Evolutionary conservation across 345 rosid genomes (phyloP), one percentile per base, ranked within the genome.

Genomic region (Brassica juncea): DNA sequence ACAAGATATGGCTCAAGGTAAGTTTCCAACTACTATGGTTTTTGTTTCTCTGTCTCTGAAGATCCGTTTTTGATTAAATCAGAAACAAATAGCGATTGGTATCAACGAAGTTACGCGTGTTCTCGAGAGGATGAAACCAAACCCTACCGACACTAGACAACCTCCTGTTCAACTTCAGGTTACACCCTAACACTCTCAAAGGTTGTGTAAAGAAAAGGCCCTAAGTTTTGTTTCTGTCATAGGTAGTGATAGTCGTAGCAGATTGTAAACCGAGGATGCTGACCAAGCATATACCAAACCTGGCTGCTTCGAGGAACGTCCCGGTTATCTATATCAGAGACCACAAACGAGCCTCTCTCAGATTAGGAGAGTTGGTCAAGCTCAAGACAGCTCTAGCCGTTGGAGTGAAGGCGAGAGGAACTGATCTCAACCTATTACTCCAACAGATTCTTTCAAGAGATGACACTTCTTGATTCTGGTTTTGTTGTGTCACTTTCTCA

Each of bases 81-180:
- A 91, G 97, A 92, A 86, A 88, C 93, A 87, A 89, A 84, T 93
- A 57, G 85, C 97, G 3, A 81, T 93, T 76, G 97, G 97, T 71
- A 88, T 91, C 71, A 93, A 93, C 71, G 97, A 93, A 60, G 97
- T 93, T n/a, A 89, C 94, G 2, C 92, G 94, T 58, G 80, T 71
- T 74, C 90, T 93, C n/a, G 97, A 93, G 78, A 74, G 90, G 32
- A 93, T 91, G 97, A 65, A 78, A 30, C 80, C 86, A 4, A 57
- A 52, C 62, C 44, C 68, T 62, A 23, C 5, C 44, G 12, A 49
- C 34, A 69, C 32, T 27, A 82, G 72, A 77, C 72, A 42, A 7
- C 54, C 90, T 64, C 42, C 65, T 0, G 83, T 86, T 82, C 84
- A 66, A 28, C 91, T 92, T 75, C 97, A 90, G 93, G 97, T 88